These are phyloP conservation scores for Pseudogymnoascus sp. DNA, from an alignment of 2,329 filamentous ascomycete species.

Conservation along the genomic window DNA sequence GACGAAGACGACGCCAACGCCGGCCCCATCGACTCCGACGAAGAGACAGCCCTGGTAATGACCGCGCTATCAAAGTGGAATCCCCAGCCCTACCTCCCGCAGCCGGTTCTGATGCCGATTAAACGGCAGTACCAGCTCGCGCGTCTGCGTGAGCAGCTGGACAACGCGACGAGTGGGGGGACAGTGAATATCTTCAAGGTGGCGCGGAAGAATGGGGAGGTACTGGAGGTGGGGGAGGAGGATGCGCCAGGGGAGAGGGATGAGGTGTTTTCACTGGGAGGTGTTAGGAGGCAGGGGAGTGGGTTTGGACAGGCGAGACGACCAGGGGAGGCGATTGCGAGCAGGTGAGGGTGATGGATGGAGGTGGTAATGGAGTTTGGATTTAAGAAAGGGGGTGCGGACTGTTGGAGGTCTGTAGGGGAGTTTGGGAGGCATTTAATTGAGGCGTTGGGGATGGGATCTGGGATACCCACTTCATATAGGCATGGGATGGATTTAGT, in stretches of 20 bases:
- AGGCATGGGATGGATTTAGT: background rate
- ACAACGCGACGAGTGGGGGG: conserved; percentile 58
- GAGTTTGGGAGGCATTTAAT: background rate
- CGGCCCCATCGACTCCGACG: conserved; percentile 83
- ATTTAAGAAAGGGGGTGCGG: background rate
- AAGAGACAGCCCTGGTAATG: conserved; percentile 89
- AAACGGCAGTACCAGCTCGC: conserved; percentile 56
- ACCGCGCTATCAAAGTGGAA: conserved; percentile 65
- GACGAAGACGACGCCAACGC: conserved; percentile 76
- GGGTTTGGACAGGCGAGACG: background rate
- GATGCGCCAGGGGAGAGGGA: conserved; percentile 1
- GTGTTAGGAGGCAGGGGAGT: background rate
- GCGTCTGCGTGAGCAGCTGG: conserved; percentile 57
- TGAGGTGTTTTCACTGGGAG: background rate
- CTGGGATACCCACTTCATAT: conserved; percentile 1
- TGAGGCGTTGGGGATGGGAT: background rate
- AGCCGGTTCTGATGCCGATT: conserved; percentile 54
- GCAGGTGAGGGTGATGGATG: background rate
- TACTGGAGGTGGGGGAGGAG: conserved; percentile 31
- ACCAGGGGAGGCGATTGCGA: background rate
- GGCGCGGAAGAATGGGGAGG: conserved; percentile 12
- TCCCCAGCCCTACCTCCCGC: conserved; percentile 68
- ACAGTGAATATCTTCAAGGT: conserved; percentile 57
- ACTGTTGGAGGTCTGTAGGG: background rate
- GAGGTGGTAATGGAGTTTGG: background rate